Evolutionary conservation across 331 rosid genomes (phyloP).

Genomic region (Dryas integrifolia): DNA sequence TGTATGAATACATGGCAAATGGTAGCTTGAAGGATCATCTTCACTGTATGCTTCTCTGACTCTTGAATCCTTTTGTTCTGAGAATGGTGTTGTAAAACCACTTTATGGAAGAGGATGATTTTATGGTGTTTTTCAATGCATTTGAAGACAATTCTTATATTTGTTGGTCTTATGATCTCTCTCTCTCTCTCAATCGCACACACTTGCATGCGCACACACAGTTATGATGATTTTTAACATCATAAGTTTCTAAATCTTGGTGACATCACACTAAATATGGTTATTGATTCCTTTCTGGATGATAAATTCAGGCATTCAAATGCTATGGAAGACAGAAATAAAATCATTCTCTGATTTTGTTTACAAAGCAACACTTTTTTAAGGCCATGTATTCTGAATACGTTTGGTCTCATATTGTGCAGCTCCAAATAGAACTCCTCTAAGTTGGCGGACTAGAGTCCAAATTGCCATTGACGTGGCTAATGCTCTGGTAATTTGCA

Average conservation of each 20-base stretch:
- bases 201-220: neutral
- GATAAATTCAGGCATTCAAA: neutral
- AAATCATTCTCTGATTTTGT: slow-evolving; percentile 9
- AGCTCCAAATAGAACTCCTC: slow-evolving; percentile 78
- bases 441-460: slow-evolving; percentile 83
- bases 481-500: slow-evolving; percentile 77
- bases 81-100: neutral
- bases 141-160: neutral
- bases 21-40: slow-evolving; percentile 99
- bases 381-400: slow-evolving; percentile 16
- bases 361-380: neutral
- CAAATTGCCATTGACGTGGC: slow-evolving; percentile 93
- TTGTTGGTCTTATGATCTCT: neutral
- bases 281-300: neutral
- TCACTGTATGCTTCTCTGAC: slow-evolving; percentile 68
- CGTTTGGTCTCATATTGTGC: slow-evolving; percentile 27
- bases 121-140: neutral
- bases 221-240: neutral
- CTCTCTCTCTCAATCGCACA: neutral
- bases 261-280: neutral
- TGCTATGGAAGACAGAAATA: neutral
- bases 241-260: neutral
- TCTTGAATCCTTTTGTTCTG: slow-evolving; percentile 7
- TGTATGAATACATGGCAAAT: slow-evolving; percentile 94
- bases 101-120: neutral